Evolutionary conservation across 2,329 filamentous ascomycete genomes (phyloP).

Genomic region (Alternaria gaisen): DNA sequence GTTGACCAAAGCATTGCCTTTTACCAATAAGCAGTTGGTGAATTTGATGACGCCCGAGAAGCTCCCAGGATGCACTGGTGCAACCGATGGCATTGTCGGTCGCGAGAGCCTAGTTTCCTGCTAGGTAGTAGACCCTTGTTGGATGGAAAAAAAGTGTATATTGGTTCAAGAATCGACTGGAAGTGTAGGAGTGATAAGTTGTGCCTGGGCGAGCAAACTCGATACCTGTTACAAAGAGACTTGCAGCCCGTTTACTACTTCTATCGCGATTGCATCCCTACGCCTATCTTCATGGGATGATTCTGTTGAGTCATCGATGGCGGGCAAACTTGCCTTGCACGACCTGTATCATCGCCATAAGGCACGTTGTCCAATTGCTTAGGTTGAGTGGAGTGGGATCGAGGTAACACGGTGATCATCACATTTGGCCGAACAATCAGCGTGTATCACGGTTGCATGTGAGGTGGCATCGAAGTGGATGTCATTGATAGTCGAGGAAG

Average conservation of each 20-base stretch:
- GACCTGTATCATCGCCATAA: conserved; percentile 20
- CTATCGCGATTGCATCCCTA: conserved; percentile 29
- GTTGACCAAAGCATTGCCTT: conserved; percentile 71
- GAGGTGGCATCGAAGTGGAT: conserved; percentile 42
- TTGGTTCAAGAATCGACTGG: conserved; percentile 11
- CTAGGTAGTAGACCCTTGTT: not conserved
- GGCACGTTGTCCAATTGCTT: conserved; percentile 28
- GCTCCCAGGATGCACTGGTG: conserved; percentile 36
- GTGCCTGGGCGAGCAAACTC: conserved; percentile 42
- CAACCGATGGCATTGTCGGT: conserved; percentile 52
- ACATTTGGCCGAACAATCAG: conserved; percentile 20
- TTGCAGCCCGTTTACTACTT: conserved; percentile 25
- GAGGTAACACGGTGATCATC: conserved; percentile 41
- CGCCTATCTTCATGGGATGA: conserved; percentile 3
- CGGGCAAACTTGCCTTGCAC: conserved; percentile 24
- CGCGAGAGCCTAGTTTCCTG: not conserved
- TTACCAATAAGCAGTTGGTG: conserved; percentile 84
- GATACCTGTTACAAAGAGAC: conserved; percentile 27
- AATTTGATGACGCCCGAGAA: conserved; percentile 76
- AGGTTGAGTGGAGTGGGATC: conserved; percentile 20
- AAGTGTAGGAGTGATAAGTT: conserved; percentile 28
- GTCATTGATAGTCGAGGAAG: conserved; percentile 30
- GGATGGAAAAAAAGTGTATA: not conserved
- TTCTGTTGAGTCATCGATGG: conserved; percentile 22
- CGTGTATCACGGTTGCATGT: conserved; percentile 31